These are phyloP conservation scores for Salix brachista DNA, from an alignment of 345 rosid genomes.

Conservation along the genomic window DNA sequence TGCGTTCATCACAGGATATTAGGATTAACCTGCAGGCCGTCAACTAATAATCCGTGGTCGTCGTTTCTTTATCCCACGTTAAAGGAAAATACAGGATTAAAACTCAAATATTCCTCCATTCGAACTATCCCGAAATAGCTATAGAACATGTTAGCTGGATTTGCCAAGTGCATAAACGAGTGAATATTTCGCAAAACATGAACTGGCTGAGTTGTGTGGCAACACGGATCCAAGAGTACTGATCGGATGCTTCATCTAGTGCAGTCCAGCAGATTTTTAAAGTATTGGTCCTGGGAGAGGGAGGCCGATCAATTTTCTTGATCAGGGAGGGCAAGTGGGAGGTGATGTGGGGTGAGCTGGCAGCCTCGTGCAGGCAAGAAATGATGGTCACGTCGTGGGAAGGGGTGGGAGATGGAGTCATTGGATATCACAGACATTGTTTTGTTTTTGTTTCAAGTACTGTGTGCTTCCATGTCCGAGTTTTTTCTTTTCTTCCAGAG, in stretches of 20 bases:
- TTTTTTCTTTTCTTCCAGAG: neutral
- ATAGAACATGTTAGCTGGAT: neutral
- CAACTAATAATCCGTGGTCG: too few relatives aligned
- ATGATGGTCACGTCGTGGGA: constrained; percentile 33
- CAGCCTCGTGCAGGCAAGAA: constrained; percentile 27
- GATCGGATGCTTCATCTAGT: too few relatives aligned
- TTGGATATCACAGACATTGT: neutral
- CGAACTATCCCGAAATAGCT: neutral
- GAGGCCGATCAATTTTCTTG: neutral
- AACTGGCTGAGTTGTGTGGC: too few relatives aligned
- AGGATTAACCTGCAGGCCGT: too few relatives aligned
- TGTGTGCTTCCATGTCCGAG: neutral
- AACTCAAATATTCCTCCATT: neutral
- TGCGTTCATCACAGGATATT: too few relatives aligned
- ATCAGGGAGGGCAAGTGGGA: neutral
- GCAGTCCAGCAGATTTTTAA: too few relatives aligned
- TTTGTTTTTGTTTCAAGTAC: neutral
- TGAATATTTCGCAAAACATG: too few relatives aligned
- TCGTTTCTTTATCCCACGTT: neutral
- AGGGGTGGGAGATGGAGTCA: neutral
- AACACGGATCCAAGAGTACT: too few relatives aligned
- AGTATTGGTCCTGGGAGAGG: neutral
- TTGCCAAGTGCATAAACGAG: neutral
- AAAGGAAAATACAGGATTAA: neutral
- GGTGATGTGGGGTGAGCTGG: constrained; percentile 25